These are phyloP conservation scores for Hypomyces rosellus DNA, from an alignment of 2,329 filamentous ascomycete species.

Conservation along the genomic window DNA sequence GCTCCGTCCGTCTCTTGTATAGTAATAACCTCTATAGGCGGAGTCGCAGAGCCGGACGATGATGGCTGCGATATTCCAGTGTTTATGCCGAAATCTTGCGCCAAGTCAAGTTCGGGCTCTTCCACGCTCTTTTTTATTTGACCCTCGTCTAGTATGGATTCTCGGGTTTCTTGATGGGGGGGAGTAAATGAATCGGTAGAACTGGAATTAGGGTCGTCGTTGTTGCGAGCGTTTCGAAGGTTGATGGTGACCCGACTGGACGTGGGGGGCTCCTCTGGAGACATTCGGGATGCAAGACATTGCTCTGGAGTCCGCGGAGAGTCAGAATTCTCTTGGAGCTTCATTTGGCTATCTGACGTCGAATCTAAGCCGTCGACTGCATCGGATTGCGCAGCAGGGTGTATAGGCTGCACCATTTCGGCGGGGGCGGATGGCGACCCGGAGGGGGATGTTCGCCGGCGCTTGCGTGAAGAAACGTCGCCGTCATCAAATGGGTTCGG, in stretches of 20 bases:
- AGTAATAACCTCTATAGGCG: slow-evolving; percentile 38
- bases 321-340: slow-evolving; percentile 18
- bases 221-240: slow-evolving; percentile 41
- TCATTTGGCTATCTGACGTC: slow-evolving; percentile 32
- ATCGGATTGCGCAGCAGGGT: slow-evolving; percentile 26
- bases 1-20: slow-evolving; percentile 31
- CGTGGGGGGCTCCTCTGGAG: slow-evolving; percentile 30
- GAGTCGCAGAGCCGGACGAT: slow-evolving; percentile 35
- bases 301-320: slow-evolving; percentile 38
- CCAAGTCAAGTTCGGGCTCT: slow-evolving; percentile 35
- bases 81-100: slow-evolving; percentile 17
- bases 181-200: neutral
- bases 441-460: slow-evolving; percentile 53
- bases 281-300: slow-evolving; percentile 25
- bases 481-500: slow-evolving; percentile 59
- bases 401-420: slow-evolving; percentile 33
- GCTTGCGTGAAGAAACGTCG: slow-evolving; percentile 51
- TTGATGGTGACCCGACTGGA: slow-evolving; percentile 58
- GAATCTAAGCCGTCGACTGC: slow-evolving; percentile 22
- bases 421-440: slow-evolving; percentile 49
- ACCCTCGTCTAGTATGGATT: slow-evolving; percentile 15
- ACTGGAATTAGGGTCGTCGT: slow-evolving; percentile 27
- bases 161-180: neutral
- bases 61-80: slow-evolving; percentile 26
- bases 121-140: slow-evolving; percentile 41